Evolutionary conservation across 1,139 yeast genomes (phyloP), one percentile per base, ranked within the genome.

Genomic region (Dujonia santamariae): DNA sequence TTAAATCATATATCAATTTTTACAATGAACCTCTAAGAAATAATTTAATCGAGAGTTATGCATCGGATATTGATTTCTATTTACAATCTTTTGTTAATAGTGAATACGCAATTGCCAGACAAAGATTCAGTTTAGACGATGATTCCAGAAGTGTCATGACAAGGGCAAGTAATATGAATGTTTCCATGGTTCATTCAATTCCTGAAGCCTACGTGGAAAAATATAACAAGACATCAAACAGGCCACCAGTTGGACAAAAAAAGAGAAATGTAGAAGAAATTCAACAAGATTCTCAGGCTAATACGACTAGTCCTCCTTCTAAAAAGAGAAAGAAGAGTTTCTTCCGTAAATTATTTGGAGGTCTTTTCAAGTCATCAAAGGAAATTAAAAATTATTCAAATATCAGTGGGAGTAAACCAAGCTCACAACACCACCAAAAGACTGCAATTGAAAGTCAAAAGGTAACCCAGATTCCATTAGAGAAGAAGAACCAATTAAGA

Each of bases 21-120:
- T 54, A 38, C 38, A 53, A 50, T 32, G 40, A 40, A 3, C 9
- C 29, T 4, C n/a, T 37, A 12, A 35, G 32, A 25, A 7, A 7
- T n/a, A 36, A 37, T 14, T 41, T 63, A 38, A 48, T 53, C 6
- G 43, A 41, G 13, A 52, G 57, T 7, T 56, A 49, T 32, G 43
- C 44, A 7, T 36, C 42, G 12, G 63, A 59, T 37, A 43, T 63
- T 34, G 48, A 47, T 8, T 59, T 53, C 31, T 50, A 44, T 26
- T 35, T 47, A 20, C 32, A 42, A 18, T 42, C 36, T 1, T 48
- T 43, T 27, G 40, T 44, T 8, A 32, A 31, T 9, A 13, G 26
- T 11, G 23, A 35, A 11, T 21, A 13, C n/a, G 16, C 27, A 23
- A 13, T 15, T 13, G 8, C 7, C 5, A 29, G 21, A 8, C 13